Conservation (phyloP, 805 yeast species). For the Myxozyma kluyveri region DNA sequence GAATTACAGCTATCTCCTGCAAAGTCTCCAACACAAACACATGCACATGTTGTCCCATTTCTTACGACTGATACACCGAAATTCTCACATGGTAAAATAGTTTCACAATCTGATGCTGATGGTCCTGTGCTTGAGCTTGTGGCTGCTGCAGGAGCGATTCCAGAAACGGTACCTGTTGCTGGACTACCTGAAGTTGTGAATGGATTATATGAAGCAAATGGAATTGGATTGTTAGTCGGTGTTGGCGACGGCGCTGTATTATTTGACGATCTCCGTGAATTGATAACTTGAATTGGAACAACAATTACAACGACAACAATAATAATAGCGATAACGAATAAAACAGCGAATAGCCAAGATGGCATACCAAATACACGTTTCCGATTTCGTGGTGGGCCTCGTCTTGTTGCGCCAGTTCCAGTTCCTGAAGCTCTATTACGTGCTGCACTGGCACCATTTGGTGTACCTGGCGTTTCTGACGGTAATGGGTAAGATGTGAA, state of each 20-base stretch:
- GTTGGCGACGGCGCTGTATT: neutral
- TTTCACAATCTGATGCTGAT: slow-evolving; percentile 7
- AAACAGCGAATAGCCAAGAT: slow-evolving; percentile 17
- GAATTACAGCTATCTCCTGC: slow-evolving; percentile 11
- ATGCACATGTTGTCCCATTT: slow-evolving; percentile 11
- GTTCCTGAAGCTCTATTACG: too few relatives aligned
- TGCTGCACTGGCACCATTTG: too few relatives aligned
- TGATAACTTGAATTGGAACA: slow-evolving; percentile 22
- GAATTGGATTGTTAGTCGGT: neutral
- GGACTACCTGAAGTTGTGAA: neutral
- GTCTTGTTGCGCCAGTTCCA: neutral
- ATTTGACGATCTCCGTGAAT: neutral
- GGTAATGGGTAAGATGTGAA: neutral
- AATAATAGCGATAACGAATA: neutral
- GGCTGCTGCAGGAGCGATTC: slow-evolving; percentile 5
- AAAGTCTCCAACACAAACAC: slow-evolving; percentile 19
- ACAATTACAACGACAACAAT: slow-evolving; percentile 17
- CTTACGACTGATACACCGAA: slow-evolving; percentile 16
- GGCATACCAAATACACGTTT: slow-evolving; percentile 16
- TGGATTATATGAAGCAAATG: neutral
- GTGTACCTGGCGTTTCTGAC: neutral
- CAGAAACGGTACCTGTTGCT: neutral
- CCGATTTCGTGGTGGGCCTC: slow-evolving; percentile 1
- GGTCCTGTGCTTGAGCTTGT: neutral
- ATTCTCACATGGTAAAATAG: slow-evolving; percentile 14